Evolutionary conservation across 139 green algal species (phyloP).

Genomic region (Closterium sp.): DNA sequence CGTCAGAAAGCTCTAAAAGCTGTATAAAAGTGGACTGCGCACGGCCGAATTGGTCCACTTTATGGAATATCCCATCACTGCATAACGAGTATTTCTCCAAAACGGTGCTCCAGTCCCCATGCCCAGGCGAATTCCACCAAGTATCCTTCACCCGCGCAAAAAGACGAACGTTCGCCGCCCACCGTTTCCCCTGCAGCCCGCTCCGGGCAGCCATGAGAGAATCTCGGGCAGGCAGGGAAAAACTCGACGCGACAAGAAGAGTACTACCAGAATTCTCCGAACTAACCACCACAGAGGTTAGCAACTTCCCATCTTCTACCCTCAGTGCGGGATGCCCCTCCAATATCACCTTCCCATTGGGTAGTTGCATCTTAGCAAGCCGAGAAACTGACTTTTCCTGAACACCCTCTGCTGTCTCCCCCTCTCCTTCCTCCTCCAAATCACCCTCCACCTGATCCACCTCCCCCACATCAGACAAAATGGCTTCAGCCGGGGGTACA

Average conservation of each 20-base stretch:
- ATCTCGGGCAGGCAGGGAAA: background rate
- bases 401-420: background rate
- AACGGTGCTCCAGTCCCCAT: slow-evolving; percentile 43
- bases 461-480: background rate
- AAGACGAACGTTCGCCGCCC: slow-evolving; percentile 37
- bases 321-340: slow-evolving; percentile 43
- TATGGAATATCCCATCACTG: slow-evolving; percentile 51
- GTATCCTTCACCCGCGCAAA: slow-evolving; percentile 1
- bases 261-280: background rate
- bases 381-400: background rate
- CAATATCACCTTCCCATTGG: background rate
- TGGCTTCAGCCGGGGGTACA: background rate
- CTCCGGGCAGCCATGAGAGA: background rate
- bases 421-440: background rate
- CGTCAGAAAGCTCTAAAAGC: slow-evolving; percentile 40
- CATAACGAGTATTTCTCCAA: slow-evolving; percentile 49
- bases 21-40: slow-evolving; percentile 49
- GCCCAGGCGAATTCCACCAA: slow-evolving; percentile 35
- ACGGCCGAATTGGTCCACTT: slow-evolving; percentile 45
- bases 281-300: slow-evolving; percentile 41
- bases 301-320: slow-evolving; percentile 35
- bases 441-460: background rate
- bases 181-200: slow-evolving; percentile 17
- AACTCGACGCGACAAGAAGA: background rate
- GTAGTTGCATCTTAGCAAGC: slow-evolving; percentile 6